These are phyloP conservation scores for Rhizopogon rudus DNA, from an alignment of 768 basidiomycete genomes.

Conservation along the genomic window DNA sequence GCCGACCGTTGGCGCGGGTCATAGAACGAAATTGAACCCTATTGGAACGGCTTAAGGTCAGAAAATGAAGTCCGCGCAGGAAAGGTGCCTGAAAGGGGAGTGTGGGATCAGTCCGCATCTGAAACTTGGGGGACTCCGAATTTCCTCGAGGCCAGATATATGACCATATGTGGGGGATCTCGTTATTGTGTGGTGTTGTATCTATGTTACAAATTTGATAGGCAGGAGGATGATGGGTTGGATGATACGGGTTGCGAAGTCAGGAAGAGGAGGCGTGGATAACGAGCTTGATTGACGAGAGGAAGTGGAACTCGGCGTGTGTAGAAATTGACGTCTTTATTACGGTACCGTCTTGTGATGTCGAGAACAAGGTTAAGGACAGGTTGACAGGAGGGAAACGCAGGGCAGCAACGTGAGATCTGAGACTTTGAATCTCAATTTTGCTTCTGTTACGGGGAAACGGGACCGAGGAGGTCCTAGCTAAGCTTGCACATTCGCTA, in stretches of 20 bases:
- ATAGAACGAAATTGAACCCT: constrained; percentile 8
- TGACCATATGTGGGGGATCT: constrained; percentile 16
- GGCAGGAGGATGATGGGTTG: neutral
- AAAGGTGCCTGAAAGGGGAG: constrained; percentile 18
- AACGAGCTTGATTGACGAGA: neutral
- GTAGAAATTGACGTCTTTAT: neutral
- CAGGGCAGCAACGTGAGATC: constrained; percentile 4
- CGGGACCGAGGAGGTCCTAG: constrained; percentile 12
- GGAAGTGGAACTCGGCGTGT: neutral
- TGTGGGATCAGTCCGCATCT: constrained; percentile 20
- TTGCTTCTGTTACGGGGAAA: neutral
- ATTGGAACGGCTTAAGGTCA: constrained; percentile 15
- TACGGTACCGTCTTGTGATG: constrained; percentile 4
- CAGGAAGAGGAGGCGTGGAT: constrained; percentile 1
- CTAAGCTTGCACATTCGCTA: neutral
- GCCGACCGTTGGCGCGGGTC: constrained; percentile 18
- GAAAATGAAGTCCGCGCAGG: constrained; percentile 18
- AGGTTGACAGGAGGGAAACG: neutral
- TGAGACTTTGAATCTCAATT: neutral
- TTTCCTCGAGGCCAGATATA: constrained; percentile 20
- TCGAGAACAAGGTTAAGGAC: constrained; percentile 8
- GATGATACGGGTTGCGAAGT: constrained; percentile 19
- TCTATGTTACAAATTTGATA: constrained; percentile 3
- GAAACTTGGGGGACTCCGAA: constrained; percentile 16
- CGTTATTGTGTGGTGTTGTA: constrained; percentile 10